Evolutionary conservation across 176 grass and related monocot genomes (phyloP), one percentile per base, ranked within the genome.

Genomic region (Cenchrus americanus): DNA sequence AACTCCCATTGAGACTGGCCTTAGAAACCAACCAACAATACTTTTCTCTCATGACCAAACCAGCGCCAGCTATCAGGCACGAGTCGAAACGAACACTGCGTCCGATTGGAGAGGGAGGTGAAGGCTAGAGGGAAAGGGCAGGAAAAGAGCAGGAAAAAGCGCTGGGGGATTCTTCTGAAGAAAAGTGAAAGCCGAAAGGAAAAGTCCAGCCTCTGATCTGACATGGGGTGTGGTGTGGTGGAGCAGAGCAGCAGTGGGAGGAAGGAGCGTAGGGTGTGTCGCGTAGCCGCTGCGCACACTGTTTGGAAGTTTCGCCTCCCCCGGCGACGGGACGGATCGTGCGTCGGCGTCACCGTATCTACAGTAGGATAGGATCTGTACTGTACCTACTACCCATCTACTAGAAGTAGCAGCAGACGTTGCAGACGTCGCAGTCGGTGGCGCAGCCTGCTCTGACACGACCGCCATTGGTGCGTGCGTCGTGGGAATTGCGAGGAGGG

Each of bases 221-320:
- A 67, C 82, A 43, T 32, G 22, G 48, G 32, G 42, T 24, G 76
- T 52, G 22, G 43, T 21, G 66, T 42, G 2, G 27, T 23, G 7
- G 12, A 61, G 10, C 60, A 70, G 65, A 18, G 75, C 19, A 11
- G 7, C 7, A 8, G 7, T 17, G 14, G 9, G 17, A 8, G 5
- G 68, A 14, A 69, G 18, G 30, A 50, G 69, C 44, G 43, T 17
- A 4, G 47, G 10, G 47, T 9, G 8, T 48, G 47, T 49, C 47
- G 47, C 46, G 46, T 48, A 44, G 52, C 1, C 52, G 19, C 71
- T 75, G 71, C 61, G 2, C 43, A 41, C 71, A 41, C 71, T 18
- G 82, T 76, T 84, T 84, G 82, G 82, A 76, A 84, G 82, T 84
- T 84, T 84, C 82, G 60, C 7, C 61, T 67, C 71, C 7, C 61